Evolutionary conservation across 495 filamentous ascomycete genomes (phyloP), one percentile per base, ranked within the genome.

Genomic region (Annulohypoxylon moriforme): DNA sequence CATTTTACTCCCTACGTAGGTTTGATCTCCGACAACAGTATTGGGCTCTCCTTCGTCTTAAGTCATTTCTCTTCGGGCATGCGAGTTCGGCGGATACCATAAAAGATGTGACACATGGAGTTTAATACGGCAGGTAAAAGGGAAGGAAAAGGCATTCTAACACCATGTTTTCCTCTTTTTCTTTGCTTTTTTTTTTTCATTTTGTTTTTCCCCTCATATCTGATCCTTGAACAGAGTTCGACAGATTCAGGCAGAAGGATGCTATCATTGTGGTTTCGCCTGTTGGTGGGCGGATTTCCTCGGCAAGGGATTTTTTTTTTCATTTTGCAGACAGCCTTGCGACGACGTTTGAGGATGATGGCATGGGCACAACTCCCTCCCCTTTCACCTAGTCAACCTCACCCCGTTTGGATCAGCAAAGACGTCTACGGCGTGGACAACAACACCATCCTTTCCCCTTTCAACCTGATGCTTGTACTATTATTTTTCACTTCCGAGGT

Each of bases 41-140:
- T 67, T 36, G 31, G 56, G 67, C 25, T 70, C 60, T 70, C 64
- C 33, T 70, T 70, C 44, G 44, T 71, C 57, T 68, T 69, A 29
- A 60, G 68, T 67, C 65, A 62, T 71, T 72, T 76, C 63, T 68
- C 66, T 69, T 71, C 68, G 62, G 68, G 34, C 70, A 66, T 76
- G 70, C 73, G 62, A 74, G 66, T 65, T 68, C 66, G 74, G 73
- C 67, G 66, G 71, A 68, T 72, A 68, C 60, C 73, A 76, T 68
- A 67, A 76, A 71, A 76, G 57, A 68, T 64, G 68, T 72, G 60
- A 76, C 59, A 74, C 59, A 67, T 62, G 73, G 75, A 78, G 76
- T 78, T 78, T 73, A 69, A 70, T 74, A 72, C 73, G 74, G 76
- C 76, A 78, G 76, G 76, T 78, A 78, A 78, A 74, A 76, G 69